Evolutionary conservation across 78 protist genomes (phyloP), one percentile per base, ranked within the genome.

Genomic region (Speleostelium caveatum): DNA sequence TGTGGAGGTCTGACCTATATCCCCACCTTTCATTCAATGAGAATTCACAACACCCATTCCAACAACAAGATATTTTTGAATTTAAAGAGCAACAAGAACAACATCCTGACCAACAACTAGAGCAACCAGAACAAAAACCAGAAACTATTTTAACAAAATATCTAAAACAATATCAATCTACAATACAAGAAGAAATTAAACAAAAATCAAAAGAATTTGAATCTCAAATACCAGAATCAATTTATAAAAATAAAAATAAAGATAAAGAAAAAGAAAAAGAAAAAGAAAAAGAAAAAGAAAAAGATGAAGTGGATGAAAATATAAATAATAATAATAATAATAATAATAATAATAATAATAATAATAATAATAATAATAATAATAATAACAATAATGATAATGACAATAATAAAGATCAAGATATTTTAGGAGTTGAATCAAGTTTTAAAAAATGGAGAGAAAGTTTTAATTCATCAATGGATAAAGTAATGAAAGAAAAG

Each of bases 381-480:
- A 62, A 61, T 61, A 61, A 61, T 61, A 30, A 30, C 30, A 61
- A 30, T 61, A 61, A 30, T 61, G 30, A 61, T 61, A 61, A 32
- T 14, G 30, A 32, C 28, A 61, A 32, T 30, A 61, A 14, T 14
- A 61, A 32, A 12, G 4, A 14, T 30, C n/a, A 14, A 30, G 28
- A 14, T 14, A 39, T 1, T 7, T 2, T 5, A 6, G 38, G 38
- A 24, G 60, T 45, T 39, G 49, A 69, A 69, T 24, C 36, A 24
- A 51, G 30, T 38, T 69, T 69, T 69, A 33, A 45, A 69, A 42
- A 42, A 32, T 72, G 78, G 78, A 72, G 78, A 53, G 63, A 72
- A 16, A 28, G 32, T 33, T 72, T 72, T 72, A 72, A 72, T 26
- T n/a, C 26, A 8, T 26, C 78, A 1, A 72, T 72, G 78, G 78